Base-by-base conservation (phyloP, 306 rosid species). In the Vigna reflexopilosa region DNA sequence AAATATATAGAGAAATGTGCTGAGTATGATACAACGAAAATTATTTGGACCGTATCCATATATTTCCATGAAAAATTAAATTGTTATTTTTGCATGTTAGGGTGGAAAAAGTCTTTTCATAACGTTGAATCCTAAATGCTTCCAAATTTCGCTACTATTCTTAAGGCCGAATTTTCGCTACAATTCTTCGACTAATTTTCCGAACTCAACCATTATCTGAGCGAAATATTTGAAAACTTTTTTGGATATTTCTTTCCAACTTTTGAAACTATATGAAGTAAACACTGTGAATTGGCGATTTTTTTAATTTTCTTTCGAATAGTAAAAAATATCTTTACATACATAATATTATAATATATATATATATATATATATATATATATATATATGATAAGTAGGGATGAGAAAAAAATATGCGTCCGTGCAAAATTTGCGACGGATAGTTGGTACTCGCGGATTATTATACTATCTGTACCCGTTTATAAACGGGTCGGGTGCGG, bases 201-300 rank as follows among this genome's bases (percentile, higher is more conserved):
- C 44, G 19, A 70, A 9, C 0, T 9, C 16, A 26, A 1, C 9
- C 10, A 28, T n/a, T 9, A 42, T 42, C 47, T 2, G 17, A 52
- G 36, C 76, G 64, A 72, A 52, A 34, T 72, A 36, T 72, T 72
- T 72, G 64, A 54, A 36, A 34, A 11, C 36, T 1, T 52, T 8
- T 15, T 4, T 5, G 11, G 0, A 1, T n/a, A 16, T 40, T 51
- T 34, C 48, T n/a, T n/a, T 7, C 11, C 5, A 52, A 71, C 32
- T 48, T 67, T 22, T 28, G 13, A 48, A 16, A 12, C 14, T 4
- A 30, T 30, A 30, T 30, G 34, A 30, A 30, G 34, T 30, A 4
- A 30, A 30, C 34, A 30, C 4, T 4, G 34, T 30, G 34, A 0
- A 30, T 20, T 30, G 34, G 0, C 0, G 5, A 30, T 3, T 30